These are phyloP conservation scores for Helichrysum umbraculigerum DNA, from an alignment of 129 eudicot species.

Conservation along the genomic window DNA sequence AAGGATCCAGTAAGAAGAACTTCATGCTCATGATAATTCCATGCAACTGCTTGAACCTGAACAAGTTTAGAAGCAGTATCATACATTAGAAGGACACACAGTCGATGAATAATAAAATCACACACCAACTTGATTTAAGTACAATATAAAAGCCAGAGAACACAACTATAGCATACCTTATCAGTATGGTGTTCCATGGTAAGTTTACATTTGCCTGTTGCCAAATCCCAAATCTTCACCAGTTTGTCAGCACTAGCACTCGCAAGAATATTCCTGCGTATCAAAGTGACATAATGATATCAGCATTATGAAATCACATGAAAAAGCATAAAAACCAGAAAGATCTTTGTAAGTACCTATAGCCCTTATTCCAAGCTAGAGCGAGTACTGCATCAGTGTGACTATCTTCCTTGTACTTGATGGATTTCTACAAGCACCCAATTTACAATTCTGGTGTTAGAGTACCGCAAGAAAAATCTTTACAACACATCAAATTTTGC, in stretches of 20 bases:
- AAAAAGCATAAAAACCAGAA: neutral
- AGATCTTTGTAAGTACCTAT: slow-evolving; percentile 40
- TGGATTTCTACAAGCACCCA: slow-evolving; percentile 50
- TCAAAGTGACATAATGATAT: neutral
- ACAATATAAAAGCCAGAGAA: neutral
- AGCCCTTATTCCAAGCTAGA: slow-evolving; percentile 91
- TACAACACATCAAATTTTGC: neutral
- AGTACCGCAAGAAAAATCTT: neutral
- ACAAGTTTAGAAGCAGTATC: neutral
- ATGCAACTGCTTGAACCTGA: slow-evolving; percentile 94
- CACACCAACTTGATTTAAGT: neutral
- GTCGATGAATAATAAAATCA: neutral
- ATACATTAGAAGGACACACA: neutral
- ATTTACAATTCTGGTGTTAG: neutral
- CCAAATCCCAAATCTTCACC: slow-evolving; percentile 91
- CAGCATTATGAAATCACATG: slow-evolving; percentile 9
- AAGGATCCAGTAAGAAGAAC: slow-evolving; percentile 90
- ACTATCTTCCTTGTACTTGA: slow-evolving; percentile 79
- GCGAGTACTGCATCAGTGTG: slow-evolving; percentile 90
- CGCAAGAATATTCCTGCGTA: slow-evolving; percentile 76
- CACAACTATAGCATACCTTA: slow-evolving; percentile 47
- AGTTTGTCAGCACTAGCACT: slow-evolving; percentile 90
- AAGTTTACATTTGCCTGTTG: slow-evolving; percentile 63
- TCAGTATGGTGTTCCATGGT: slow-evolving; percentile 96
- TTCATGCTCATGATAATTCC: slow-evolving; percentile 68